Evolutionary conservation across 2,329 filamentous ascomycete genomes (phyloP).

Genomic region (Colletotrichum horii): DNA sequence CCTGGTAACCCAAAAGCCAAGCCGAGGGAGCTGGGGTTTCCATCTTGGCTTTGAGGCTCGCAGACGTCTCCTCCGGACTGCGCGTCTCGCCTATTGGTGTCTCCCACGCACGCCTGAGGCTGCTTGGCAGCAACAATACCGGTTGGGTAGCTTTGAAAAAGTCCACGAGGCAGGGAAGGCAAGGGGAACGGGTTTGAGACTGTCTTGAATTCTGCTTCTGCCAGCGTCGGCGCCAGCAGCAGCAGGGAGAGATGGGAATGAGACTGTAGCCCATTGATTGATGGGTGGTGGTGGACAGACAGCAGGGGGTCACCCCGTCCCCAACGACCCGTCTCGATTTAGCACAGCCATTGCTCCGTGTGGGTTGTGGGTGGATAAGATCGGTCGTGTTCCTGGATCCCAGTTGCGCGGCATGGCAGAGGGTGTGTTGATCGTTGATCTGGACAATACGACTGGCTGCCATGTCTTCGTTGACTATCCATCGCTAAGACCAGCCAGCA

Average conservation of each 20-base stretch:
- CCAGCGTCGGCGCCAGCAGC: not conserved
- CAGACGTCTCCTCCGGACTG: not conserved
- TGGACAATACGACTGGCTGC: slow-evolving; percentile 2
- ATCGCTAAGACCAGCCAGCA: not conserved
- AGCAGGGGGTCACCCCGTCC: not conserved
- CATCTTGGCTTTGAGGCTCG: not conserved
- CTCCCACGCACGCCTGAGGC: not conserved
- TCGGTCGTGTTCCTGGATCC: slow-evolving; percentile 18
- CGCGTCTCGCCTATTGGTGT: not conserved
- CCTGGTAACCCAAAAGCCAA: not conserved
- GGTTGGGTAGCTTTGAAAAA: not conserved
- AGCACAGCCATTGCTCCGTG: slow-evolving; percentile 12
- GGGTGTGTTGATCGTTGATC: not conserved
- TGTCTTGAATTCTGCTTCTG: not conserved
- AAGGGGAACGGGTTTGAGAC: not conserved
- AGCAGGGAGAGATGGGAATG: not conserved
- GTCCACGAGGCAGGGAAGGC: not conserved
- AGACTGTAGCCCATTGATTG: not conserved
- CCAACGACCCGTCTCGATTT: slow-evolving; percentile 13
- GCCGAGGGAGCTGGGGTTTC: not conserved
- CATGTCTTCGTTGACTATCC: not conserved
- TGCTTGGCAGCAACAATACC: not conserved
- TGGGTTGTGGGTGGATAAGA: not conserved
- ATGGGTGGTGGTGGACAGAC: not conserved
- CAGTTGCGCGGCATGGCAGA: not conserved